A percentile compares a stretch with the other conserved stretches of the same genome.
Conservation (phyloP, 2,329 filamentous ascomycete genomes). For the Fonsecaea monophora region DNA sequence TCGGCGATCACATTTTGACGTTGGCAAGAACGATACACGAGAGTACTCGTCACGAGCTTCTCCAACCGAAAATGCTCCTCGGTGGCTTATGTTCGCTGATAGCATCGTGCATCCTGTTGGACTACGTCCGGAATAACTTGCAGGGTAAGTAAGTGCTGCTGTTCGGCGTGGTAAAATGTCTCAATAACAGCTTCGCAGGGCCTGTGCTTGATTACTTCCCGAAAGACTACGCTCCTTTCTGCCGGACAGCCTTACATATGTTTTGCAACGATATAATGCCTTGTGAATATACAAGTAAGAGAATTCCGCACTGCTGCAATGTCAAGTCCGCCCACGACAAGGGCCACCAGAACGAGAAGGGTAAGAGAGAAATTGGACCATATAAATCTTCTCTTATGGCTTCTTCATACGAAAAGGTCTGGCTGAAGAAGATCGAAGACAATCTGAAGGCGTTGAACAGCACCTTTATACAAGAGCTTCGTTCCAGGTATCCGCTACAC, state of each 20-base stretch:
- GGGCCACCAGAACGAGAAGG: constrained; percentile 5
- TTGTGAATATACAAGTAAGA: constrained; percentile 4
- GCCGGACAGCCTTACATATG: constrained; percentile 53
- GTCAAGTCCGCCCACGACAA: constrained; percentile 4
- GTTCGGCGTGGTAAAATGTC: neutral
- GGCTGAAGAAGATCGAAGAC: constrained; percentile 4
- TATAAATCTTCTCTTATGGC: constrained; percentile 2
- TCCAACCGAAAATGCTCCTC: constrained; percentile 46
- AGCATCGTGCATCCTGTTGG: constrained; percentile 59
- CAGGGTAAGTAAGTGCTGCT: constrained; percentile 35
- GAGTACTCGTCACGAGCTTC: constrained; percentile 29
- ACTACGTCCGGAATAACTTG: constrained; percentile 50
- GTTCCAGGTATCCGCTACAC: neutral
- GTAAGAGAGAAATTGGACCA: neutral
- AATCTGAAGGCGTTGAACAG: neutral
- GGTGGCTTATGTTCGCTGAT: constrained; percentile 56
- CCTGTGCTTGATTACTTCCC: constrained; percentile 12
- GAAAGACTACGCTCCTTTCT: constrained; percentile 16
- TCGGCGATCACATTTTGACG: constrained; percentile 59
- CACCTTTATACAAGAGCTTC: neutral
- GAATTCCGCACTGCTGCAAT: neutral
- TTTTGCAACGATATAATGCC: constrained; percentile 1
- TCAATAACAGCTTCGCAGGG: neutral
- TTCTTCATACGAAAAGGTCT: constrained; percentile 3
- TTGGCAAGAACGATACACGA: constrained; percentile 51